These are phyloP conservation scores for Hanseniaspora lindneri DNA, from an alignment of 805 yeast genomes.

Conservation along the genomic window DNA sequence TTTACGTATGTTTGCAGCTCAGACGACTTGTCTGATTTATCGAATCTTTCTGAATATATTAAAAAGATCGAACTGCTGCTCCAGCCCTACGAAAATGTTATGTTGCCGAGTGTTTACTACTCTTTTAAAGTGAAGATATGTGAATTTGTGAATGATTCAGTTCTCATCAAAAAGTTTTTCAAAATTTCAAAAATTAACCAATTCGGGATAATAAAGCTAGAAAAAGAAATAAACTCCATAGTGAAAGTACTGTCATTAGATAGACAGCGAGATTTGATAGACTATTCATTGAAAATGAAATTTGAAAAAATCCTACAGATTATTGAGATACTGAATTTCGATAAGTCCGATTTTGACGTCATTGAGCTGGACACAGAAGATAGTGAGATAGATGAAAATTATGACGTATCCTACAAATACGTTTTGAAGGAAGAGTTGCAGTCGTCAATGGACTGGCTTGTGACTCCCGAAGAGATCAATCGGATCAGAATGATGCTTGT, in stretches of 20 bases:
- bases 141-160: conserved; percentile 37
- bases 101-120: conserved; percentile 44
- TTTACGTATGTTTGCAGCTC: conserved; percentile 25
- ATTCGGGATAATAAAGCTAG: conserved; percentile 71
- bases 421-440: conserved; percentile 35
- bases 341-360: conserved; percentile 43
- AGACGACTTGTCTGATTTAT: conserved; percentile 30
- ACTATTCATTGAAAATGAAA: conserved; percentile 59
- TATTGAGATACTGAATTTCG: conserved; percentile 69
- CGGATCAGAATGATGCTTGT: conserved; percentile 49
- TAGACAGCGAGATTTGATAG: conserved; percentile 24
- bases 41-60: conserved; percentile 39
- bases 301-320: conserved; percentile 77
- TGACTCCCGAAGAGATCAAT: conserved; percentile 64
- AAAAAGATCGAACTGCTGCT: conserved; percentile 53
- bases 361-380: conserved; percentile 17
- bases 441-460: conserved; percentile 48
- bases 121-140: conserved; percentile 40
- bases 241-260: conserved; percentile 64
- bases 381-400: not conserved
- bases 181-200: conserved; percentile 58
- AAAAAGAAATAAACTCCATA: conserved; percentile 63
- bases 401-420: not conserved
- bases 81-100: conserved; percentile 50
- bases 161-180: conserved; percentile 60